phyloP scores from a whole-genome alignment of 768 basidiomycete genomes.

The Crepidotus variabilis region DNA sequence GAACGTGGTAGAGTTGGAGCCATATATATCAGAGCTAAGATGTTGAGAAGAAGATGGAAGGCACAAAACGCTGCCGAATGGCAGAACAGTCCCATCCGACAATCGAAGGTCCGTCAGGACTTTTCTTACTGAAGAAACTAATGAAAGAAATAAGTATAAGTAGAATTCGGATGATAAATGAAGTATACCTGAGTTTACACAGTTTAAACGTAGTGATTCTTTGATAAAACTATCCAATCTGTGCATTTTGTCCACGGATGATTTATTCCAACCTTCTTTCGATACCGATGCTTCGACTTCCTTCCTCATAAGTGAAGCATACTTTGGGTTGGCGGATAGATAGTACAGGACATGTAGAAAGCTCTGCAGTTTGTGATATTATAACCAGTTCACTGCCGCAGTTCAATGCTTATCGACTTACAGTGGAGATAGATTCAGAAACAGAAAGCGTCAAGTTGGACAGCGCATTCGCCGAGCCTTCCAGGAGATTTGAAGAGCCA shows the following conservation, averaged over 20 bases:
- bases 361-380: constrained; percentile 23
- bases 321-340: constrained; percentile 28
- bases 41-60: constrained; percentile 28
- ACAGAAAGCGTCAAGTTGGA: too few species aligned
- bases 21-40: constrained; percentile 22
- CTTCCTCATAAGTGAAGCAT: constrained; percentile 32
- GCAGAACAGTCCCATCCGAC: constrained; percentile 27
- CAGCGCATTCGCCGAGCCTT: too few species aligned
- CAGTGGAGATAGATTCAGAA: background rate
- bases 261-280: constrained; percentile 29
- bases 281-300: constrained; percentile 31
- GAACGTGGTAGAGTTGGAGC: constrained; percentile 28
- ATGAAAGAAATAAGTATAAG: constrained; percentile 4
- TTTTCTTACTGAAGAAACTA: constrained; percentile 25
- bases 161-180: constrained; percentile 6
- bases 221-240: constrained; percentile 49
- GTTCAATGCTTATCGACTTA: constrained; percentile 17
- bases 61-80: constrained; percentile 27
- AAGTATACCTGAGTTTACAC: constrained; percentile 20
- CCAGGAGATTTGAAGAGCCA: too few species aligned
- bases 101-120: constrained; percentile 28
- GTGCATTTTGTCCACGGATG: constrained; percentile 32
- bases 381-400: constrained; percentile 28
- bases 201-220: constrained; percentile 35
- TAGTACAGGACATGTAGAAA: constrained; percentile 34